phyloP scores from a whole-genome alignment of 1,284 basidiomycete species.

The Moniliella sp. region DNA sequence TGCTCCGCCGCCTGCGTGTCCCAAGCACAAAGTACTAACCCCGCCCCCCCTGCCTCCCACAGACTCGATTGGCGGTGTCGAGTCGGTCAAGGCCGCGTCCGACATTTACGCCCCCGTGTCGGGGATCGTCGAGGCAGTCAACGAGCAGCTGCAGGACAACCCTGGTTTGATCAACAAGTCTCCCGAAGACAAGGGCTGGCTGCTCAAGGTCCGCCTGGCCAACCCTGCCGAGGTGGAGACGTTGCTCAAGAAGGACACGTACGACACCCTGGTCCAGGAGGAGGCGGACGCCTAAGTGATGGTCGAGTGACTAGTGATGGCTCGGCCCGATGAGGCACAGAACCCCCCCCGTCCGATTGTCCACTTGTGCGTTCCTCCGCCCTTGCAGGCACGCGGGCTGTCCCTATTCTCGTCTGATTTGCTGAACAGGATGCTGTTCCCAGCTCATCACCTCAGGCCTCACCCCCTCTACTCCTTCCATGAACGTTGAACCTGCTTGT shows the following conservation, averaged over 20 bases:
- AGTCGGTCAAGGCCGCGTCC: constrained; percentile 2
- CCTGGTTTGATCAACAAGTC: neutral
- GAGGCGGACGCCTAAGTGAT: too few species aligned
- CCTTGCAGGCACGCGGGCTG: too few species aligned
- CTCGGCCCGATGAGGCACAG: too few species aligned
- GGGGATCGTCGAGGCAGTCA: neutral
- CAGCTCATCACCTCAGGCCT: too few species aligned
- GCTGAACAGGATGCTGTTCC: too few species aligned
- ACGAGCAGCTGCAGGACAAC: neutral
- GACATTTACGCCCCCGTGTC: constrained; percentile 1
- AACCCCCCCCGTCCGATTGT: too few species aligned
- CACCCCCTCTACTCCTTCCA: too few species aligned
- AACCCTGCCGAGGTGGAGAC: constrained; percentile 51
- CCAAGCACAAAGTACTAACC: too few species aligned
- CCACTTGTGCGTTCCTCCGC: too few species aligned
- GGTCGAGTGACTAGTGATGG: too few species aligned
- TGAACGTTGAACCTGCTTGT: too few species aligned
- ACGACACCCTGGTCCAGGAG: constrained; percentile 39
- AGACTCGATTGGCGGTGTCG: neutral
- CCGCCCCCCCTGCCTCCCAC: neutral
- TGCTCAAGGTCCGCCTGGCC: constrained; percentile 72
- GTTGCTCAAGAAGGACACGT: constrained; percentile 56
- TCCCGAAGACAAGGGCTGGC: constrained; percentile 50
- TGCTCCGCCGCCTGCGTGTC: neutral
- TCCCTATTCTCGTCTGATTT: too few species aligned